These are phyloP conservation scores for Cucurbita moschata DNA, from an alignment of 306 rosid genomes.

Conservation along the genomic window DNA sequence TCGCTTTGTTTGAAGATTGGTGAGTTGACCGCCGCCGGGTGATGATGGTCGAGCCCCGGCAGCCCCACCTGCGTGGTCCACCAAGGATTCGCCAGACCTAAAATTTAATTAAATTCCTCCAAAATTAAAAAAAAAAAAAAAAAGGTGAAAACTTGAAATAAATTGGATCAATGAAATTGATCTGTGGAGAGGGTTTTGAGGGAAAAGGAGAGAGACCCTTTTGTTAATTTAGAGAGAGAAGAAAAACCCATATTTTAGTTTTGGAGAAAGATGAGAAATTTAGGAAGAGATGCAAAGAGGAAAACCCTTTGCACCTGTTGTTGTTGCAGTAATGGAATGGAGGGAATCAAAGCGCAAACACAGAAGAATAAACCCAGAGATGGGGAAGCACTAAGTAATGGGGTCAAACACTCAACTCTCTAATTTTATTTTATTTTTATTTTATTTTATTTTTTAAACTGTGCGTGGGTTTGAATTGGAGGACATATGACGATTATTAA, in stretches of 20 bases:
- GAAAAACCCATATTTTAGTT: too few relatives aligned
- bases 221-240: too few relatives aligned
- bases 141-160: neutral
- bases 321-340: too few relatives aligned
- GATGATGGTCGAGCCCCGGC: slow-evolving; percentile 47
- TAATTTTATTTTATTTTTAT: neutral
- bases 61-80: slow-evolving; percentile 74
- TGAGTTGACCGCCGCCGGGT: slow-evolving; percentile 33
- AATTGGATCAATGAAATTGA: neutral
- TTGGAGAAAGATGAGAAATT: too few relatives aligned
- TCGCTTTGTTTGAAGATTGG: slow-evolving; percentile 31
- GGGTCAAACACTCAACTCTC: neutral
- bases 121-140: neutral
- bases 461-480: neutral
- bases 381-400: neutral
- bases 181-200: neutral
- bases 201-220: neutral
- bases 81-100: slow-evolving; percentile 87
- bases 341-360: too few relatives aligned
- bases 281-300: neutral
- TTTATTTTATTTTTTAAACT: neutral
- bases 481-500: neutral
- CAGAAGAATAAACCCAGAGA: slow-evolving; percentile 6
- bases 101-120: neutral
- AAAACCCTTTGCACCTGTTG: neutral